Conservation (phyloP, 352 stramenopile genomes). For the Globisporangium takayamanum region DNA sequence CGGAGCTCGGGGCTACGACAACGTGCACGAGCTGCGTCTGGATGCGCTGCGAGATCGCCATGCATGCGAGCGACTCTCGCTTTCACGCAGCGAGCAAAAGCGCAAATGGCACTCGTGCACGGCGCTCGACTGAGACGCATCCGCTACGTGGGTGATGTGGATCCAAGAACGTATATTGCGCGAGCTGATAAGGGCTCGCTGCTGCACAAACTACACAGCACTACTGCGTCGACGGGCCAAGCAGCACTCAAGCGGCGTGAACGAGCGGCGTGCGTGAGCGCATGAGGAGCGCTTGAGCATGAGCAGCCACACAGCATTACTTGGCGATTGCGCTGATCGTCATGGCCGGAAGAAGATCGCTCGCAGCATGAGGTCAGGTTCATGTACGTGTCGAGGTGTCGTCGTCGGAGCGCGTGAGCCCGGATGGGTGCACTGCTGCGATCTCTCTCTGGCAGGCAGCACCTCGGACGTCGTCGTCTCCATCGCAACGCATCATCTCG, state of each 20-base stretch:
- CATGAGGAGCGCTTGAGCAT: no score
- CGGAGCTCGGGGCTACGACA: not conserved
- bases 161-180: not conserved
- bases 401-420: no score
- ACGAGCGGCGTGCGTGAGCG: no score
- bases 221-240: not conserved
- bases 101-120: not conserved
- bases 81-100: not conserved
- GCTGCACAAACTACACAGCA: not conserved
- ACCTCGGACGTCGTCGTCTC: not conserved
- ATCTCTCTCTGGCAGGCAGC: no score
- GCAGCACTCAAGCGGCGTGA: no score
- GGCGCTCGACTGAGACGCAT: not conserved
- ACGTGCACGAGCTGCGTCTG: constrained; percentile 11
- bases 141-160: not conserved
- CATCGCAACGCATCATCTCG: not conserved
- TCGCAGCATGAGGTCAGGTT: no score
- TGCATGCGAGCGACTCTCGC: not conserved
- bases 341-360: no score
- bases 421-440: no score
- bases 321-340: no score
- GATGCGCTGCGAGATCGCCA: constrained; percentile 24
- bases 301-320: no score
- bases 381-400: no score
- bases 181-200: not conserved